Base-by-base conservation (phyloP, 495 filamentous ascomycete species). In the Penicillium coprophilum region DNA sequence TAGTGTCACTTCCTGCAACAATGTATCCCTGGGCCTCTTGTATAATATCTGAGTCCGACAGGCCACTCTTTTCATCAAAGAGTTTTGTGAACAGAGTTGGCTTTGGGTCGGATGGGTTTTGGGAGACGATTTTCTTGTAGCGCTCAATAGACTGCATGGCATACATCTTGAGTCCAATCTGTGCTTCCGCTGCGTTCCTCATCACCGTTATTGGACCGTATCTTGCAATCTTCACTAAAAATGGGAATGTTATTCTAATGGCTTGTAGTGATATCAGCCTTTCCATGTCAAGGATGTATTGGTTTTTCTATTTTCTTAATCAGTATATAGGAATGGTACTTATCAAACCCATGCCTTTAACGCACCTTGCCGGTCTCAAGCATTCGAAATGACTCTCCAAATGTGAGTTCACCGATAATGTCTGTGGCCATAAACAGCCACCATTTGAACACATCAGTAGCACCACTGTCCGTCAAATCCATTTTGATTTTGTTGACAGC, bases 321-420 rank as follows among this genome's bases (percentile, higher is more conserved):
- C 15, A 60, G 50, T 21, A 31, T 34, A 31, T 20, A 31, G 21
- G 20, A 12, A 6, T 21, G 3, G 31, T 4, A 11, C 5, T 34
- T 34, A 5, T 34, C 32, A 13, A 34, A 5, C 32, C 7, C 17
- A 24, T 12, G 0, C 11, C 1, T 36, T 23, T 20, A 31, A 56
- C 30, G 31, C 53, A 79, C 76, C 67, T 77, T 61, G 9, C 77
- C 81, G 5, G 55, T 60, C 48, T 85, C 80, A 3, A 85, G 68
- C 72, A 79, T 81, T 4, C 65, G 65, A 55, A 87, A 85, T 0
- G 76, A 79, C 27, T 83, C 79, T 0, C 84, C 83, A 63, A 86
- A 87, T 15, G 71, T 77, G 17, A 86, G 63, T 19, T 83, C 72
- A 1, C 75, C 75, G 39, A 84, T 80, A 5, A 84, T 70, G 51